Percentiles rank a stretch among this genome's conserved stretches.
These are phyloP conservation scores for Colletotrichum aenigma DNA, from an alignment of 2,329 filamentous ascomycete genomes.

Conservation along the genomic window DNA sequence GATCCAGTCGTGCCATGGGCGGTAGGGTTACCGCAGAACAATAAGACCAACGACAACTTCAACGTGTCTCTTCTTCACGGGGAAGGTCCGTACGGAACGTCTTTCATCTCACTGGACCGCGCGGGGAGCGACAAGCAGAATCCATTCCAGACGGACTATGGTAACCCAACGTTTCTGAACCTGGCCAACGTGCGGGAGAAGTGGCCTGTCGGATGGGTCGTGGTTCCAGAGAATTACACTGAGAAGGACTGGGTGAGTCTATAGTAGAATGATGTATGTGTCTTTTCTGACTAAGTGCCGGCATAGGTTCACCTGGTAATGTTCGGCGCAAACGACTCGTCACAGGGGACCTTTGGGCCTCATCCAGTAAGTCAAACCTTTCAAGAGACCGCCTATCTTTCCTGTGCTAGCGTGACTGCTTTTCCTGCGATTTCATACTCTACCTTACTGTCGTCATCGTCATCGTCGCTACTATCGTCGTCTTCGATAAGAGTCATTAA, in stretches of 20 bases:
- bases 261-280: not conserved
- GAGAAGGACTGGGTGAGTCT: slow-evolving; percentile 17
- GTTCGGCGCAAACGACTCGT: not conserved
- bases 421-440: too few relatives aligned
- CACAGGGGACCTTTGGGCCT: not conserved
- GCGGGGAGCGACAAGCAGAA: not conserved
- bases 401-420: too few relatives aligned
- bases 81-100: not conserved
- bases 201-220: slow-evolving; percentile 19
- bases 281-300: not conserved
- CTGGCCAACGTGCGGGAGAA: slow-evolving; percentile 4
- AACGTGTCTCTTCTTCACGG: not conserved
- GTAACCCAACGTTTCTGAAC: slow-evolving; percentile 41
- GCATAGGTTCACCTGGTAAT: not conserved
- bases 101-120: slow-evolving; percentile 28
- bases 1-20: slow-evolving; percentile 29
- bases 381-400: too few relatives aligned
- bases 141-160: slow-evolving; percentile 40
- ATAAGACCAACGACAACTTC: not conserved
- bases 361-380: not conserved
- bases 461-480: too few relatives aligned
- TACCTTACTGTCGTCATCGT: too few relatives aligned
- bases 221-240: slow-evolving; percentile 22
- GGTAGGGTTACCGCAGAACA: slow-evolving; percentile 10
- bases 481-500: too few relatives aligned